phyloP scores from a whole-genome alignment of 495 filamentous ascomycete genomes.

The Paragyromitra xinjiangensis region DNA sequence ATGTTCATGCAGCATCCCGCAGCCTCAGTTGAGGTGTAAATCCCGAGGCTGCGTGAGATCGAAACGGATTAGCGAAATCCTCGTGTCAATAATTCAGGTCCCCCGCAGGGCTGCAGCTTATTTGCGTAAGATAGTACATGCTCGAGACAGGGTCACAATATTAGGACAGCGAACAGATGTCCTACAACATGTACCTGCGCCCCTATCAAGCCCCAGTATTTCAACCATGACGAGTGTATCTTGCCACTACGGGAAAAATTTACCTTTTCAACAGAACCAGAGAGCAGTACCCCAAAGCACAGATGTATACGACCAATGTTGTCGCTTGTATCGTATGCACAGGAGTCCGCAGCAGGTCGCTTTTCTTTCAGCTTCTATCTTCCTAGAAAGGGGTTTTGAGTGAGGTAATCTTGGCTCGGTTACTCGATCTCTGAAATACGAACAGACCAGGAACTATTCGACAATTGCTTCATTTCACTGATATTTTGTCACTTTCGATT shows the following conservation, averaged over 20 bases:
- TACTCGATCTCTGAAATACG: background rate
- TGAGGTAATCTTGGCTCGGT: background rate
- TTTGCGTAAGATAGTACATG: constrained; percentile 9
- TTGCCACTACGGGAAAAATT: too few species aligned
- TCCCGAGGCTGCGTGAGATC: constrained; percentile 39
- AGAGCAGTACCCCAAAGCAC: constrained; percentile 3
- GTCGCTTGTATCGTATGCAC: constrained; percentile 19
- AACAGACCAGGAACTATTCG: background rate
- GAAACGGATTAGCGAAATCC: constrained; percentile 36
- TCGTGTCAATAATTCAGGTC: constrained; percentile 44
- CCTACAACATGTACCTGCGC: too few species aligned
- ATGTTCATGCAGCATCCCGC: constrained; percentile 38
- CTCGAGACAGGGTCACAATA: too few species aligned
- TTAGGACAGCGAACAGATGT: too few species aligned
- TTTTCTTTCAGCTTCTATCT: constrained; percentile 1
- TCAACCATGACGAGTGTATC: background rate
- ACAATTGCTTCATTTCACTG: constrained; percentile 9
- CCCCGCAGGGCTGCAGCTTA: constrained; percentile 48
- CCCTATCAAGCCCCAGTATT: too few species aligned
- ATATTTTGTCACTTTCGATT: constrained; percentile 8
- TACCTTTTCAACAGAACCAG: background rate
- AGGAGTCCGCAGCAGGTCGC: too few species aligned
- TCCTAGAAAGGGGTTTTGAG: background rate
- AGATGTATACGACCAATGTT: constrained; percentile 3
- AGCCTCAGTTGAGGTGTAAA: constrained; percentile 18